phyloP scores from a whole-genome alignment of 2,329 filamentous ascomycete genomes.

The Beauveria pseudobassiana region DNA sequence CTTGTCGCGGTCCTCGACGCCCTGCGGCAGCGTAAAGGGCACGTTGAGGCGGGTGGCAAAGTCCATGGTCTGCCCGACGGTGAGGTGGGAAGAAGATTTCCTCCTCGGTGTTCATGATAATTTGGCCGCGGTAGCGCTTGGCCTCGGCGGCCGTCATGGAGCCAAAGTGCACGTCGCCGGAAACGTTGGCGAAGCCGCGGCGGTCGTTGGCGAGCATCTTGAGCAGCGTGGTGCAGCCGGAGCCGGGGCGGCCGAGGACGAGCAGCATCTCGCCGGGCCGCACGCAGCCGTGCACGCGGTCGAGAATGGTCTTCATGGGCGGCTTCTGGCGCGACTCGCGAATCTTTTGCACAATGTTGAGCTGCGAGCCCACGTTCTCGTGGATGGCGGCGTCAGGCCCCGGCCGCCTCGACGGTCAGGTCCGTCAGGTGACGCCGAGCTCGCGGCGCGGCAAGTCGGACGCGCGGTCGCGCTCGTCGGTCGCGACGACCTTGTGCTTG shows the following conservation, averaged over 20 bases:
- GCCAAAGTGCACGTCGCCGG: constrained; percentile 52
- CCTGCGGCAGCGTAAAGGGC: constrained; percentile 40
- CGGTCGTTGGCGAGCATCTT: constrained; percentile 62
- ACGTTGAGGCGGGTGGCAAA: constrained; percentile 60
- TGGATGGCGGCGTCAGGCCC: constrained; percentile 59
- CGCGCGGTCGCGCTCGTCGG: constrained; percentile 33
- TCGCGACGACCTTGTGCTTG: constrained; percentile 38
- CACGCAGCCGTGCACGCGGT: constrained; percentile 59
- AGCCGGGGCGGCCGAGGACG: constrained; percentile 60
- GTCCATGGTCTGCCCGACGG: constrained; percentile 61
- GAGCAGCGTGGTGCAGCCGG: constrained; percentile 64
- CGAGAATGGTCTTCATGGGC: constrained; percentile 56
- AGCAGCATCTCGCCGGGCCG: constrained; percentile 67
- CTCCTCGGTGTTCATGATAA: constrained; percentile 66
- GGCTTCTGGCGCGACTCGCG: constrained; percentile 47
- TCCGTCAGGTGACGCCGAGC: constrained; percentile 58
- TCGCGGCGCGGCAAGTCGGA: constrained; percentile 40
- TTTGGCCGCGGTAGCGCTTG: constrained; percentile 47
- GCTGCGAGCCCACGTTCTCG: constrained; percentile 55
- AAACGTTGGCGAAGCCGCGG: constrained; percentile 48
- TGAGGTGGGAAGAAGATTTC: constrained; percentile 59
- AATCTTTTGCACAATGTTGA: constrained; percentile 45
- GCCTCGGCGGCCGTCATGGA: constrained; percentile 39
- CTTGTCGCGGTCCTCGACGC: constrained; percentile 32
- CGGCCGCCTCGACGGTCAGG: constrained; percentile 54